These are phyloP conservation scores for Tylopilus sp. DNA, from an alignment of 768 basidiomycete genomes.

Conservation along the genomic window DNA sequence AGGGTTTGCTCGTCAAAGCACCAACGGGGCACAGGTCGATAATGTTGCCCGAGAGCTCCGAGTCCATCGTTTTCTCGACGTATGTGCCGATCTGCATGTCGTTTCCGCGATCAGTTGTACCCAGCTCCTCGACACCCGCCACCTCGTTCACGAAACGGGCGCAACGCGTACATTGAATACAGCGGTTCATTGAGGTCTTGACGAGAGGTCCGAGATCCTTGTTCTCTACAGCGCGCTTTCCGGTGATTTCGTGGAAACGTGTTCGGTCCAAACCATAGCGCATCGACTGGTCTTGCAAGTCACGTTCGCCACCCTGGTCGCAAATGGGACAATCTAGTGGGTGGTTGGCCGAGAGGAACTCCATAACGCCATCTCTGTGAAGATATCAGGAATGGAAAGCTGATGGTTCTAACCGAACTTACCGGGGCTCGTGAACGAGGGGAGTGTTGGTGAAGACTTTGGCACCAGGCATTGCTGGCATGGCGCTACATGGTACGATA, in stretches of 20 bases:
- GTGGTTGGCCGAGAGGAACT: slow-evolving; percentile 95
- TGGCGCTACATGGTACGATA: slow-evolving; percentile 55
- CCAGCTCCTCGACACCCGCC: slow-evolving; percentile 95
- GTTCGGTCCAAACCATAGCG: slow-evolving; percentile 97
- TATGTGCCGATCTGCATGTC: slow-evolving; percentile 99
- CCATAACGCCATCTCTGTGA: slow-evolving; percentile 94
- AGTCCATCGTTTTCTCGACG: slow-evolving; percentile 95
- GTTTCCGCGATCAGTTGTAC: slow-evolving; percentile 95
- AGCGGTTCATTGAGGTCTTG: slow-evolving; percentile 98
- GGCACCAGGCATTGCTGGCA: slow-evolving; percentile 94
- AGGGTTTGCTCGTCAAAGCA: slow-evolving; percentile 96
- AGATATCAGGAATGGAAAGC: slow-evolving; percentile 8
- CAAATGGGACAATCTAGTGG: slow-evolving; percentile 98
- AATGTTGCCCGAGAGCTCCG: slow-evolving; percentile 95
- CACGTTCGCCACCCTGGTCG: slow-evolving; percentile 98
- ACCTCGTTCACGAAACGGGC: slow-evolving; percentile 99
- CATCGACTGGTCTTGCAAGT: slow-evolving; percentile 99
- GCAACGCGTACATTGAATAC: slow-evolving; percentile 99
- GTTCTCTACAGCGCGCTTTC: slow-evolving; percentile 97
- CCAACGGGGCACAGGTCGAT: slow-evolving; percentile 98
- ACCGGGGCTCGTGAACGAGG: slow-evolving; percentile 85
- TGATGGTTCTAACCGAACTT: slow-evolving; percentile 8
- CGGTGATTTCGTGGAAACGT: slow-evolving; percentile 96
- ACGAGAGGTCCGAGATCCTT: slow-evolving; percentile 97
- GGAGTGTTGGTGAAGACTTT: slow-evolving; percentile 95